phyloP scores from a whole-genome alignment of 176 grass and related monocot genomes.

The Hyparrhenia diplandra region DNA sequence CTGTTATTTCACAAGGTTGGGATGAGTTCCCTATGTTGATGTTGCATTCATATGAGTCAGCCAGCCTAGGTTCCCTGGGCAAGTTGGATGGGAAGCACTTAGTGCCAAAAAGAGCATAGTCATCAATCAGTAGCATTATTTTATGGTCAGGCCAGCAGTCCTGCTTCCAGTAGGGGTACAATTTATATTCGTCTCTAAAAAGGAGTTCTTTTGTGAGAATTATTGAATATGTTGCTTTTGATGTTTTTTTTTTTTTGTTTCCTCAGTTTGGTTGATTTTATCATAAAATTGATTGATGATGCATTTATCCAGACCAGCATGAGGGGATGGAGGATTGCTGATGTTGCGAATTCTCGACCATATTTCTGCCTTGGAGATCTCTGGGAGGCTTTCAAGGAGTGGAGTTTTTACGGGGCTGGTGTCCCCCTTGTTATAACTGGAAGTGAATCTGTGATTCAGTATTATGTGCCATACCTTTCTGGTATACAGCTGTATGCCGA shows the following conservation, averaged over 20 bases:
- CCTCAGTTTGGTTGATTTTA: background rate
- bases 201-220: background rate
- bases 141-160: background rate
- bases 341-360: slow-evolving; percentile 27
- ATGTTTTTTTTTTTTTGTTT: background rate
- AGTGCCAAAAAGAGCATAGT: background rate
- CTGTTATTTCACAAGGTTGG: background rate
- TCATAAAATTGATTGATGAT: slow-evolving; percentile 1
- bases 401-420: slow-evolving; percentile 86
- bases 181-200: background rate
- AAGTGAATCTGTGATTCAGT: slow-evolving; percentile 72
- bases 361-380: slow-evolving; percentile 72
- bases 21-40: background rate
- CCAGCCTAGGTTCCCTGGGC: background rate
- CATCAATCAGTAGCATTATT: background rate
- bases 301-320: slow-evolving; percentile 35
- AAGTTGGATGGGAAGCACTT: background rate
- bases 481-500: slow-evolving; percentile 76
- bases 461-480: slow-evolving; percentile 92
- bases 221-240: background rate
- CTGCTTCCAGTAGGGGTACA: background rate
- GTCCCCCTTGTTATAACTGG: slow-evolving; percentile 74
- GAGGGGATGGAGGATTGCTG: slow-evolving; percentile 51
- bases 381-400: slow-evolving; percentile 87
- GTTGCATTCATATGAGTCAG: background rate